Base-by-base conservation (phyloP, 352 stramenopile species). In the Phytophthora macrochlamydospora region DNA sequence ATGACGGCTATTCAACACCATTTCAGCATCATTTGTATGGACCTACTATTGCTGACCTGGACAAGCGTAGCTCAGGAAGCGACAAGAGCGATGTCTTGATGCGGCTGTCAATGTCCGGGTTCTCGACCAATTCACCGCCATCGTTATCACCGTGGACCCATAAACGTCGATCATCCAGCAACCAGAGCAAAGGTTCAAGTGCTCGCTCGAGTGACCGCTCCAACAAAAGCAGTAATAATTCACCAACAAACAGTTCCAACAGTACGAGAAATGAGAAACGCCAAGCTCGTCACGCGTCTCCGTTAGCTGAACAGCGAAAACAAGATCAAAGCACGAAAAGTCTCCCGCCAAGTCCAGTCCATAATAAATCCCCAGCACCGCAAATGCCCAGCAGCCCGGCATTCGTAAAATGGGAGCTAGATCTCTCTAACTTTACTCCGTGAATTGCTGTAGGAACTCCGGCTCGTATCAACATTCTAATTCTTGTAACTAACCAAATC, bases 371-470 rank as follows among this genome's bases (percentile, higher is more conserved):
- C 28, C 2, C 32, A 31, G 33, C 51, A 11, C 5, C 54, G 4
- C 52, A 56, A 18, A 13, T 62, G 42, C 40, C 38, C 45, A 59
- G n/a, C n/a, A 76, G 52, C 29, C 57, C 70, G 8, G 37, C 54
- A 44, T 28, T 59, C 42, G 54, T 68, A 40, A 54, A 73, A 7
- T 92, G 83, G 83, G 79, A 92, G 57, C 62, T 91, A 11, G 83
- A 91, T 71, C 68, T 91, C 35, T 91, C 83, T 30, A 89, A 89
- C 51, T 90, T 91, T 42, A 81, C 73, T 61, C 64, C 70, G 50
- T 79, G 48, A 65, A 12, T 11, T n/a, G 8, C 30, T 24, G 18
- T 24, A 0, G 18, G 0, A 24, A 24, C 18, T 24, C 0, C 18
- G 18, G 18, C 18, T 24, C 18, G 18, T 24, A 24, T 24, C 18